These are phyloP conservation scores for Gelatoporia subvermispora DNA, from an alignment of 768 basidiomycete genomes.

Conservation along the genomic window DNA sequence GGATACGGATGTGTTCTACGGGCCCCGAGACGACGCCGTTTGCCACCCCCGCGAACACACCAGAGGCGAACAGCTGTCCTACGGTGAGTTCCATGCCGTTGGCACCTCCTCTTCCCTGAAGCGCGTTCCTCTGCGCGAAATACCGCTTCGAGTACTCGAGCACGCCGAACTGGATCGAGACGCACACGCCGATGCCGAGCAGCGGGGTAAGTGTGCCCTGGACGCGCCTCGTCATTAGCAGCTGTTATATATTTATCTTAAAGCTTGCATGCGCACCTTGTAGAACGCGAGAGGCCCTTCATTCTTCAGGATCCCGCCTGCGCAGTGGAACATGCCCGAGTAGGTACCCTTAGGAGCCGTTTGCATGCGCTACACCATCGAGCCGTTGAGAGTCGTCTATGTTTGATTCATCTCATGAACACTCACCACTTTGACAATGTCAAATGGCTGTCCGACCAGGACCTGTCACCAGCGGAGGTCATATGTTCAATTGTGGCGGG, in stretches of 20 bases:
- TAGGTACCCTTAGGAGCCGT: slow-evolving; percentile 89
- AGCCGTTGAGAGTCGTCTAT: slow-evolving; percentile 9
- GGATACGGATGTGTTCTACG: slow-evolving; percentile 96
- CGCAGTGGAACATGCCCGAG: slow-evolving; percentile 82
- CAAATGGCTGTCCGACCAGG: slow-evolving; percentile 90
- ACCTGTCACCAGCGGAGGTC: slow-evolving; percentile 49
- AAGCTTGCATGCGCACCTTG: slow-evolving; percentile 51
- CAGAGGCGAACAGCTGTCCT: slow-evolving; percentile 68
- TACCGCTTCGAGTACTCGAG: slow-evolving; percentile 81
- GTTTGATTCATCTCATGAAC: neutral
- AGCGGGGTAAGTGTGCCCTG: slow-evolving; percentile 90
- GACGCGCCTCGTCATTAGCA: neutral
- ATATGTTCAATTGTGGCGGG: too few species aligned
- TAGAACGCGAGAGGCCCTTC: slow-evolving; percentile 94
- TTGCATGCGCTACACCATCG: slow-evolving; percentile 75
- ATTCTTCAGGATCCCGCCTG: slow-evolving; percentile 82
- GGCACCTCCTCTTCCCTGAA: slow-evolving; percentile 55
- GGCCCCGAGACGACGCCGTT: slow-evolving; percentile 94
- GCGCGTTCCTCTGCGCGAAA: slow-evolving; percentile 62
- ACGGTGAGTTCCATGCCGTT: slow-evolving; percentile 56
- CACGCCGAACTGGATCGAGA: slow-evolving; percentile 93
- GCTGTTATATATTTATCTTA: neutral
- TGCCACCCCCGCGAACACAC: slow-evolving; percentile 81
- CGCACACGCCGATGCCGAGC: slow-evolving; percentile 89
- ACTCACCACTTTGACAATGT: slow-evolving; percentile 94